Percentiles rank a stretch among this genome's conserved stretches.
Evolutionary conservation across 2,329 filamentous ascomycete genomes (phyloP).

Genomic region (Karstenula rhodostoma): DNA sequence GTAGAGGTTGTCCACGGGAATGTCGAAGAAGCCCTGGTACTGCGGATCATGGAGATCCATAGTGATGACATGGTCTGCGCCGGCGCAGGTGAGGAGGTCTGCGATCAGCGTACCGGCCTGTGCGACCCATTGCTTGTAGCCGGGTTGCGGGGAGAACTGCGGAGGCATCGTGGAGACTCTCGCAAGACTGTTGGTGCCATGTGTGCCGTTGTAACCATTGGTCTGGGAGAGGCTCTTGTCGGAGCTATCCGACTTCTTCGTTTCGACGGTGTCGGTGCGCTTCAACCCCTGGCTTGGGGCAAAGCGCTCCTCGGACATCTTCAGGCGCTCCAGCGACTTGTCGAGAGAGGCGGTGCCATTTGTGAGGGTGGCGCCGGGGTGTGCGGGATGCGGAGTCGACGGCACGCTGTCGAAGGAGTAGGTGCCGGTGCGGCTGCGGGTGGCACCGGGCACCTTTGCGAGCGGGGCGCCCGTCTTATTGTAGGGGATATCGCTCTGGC

Average conservation of each 20-base stretch:
- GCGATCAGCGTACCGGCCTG: conserved; percentile 95
- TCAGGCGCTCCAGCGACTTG: conserved; percentile 75
- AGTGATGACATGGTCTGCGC: conserved; percentile 95
- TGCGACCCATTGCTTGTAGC: conserved; percentile 98
- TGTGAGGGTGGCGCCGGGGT: conserved; percentile 67
- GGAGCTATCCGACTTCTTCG: conserved; percentile 35
- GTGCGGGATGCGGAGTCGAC: conserved; percentile 79
- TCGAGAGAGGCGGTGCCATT: conserved; percentile 76
- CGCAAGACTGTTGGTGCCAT: conserved; percentile 25
- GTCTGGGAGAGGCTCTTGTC: conserved; percentile 27
- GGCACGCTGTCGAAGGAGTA: conserved; percentile 94
- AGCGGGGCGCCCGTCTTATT: conserved; percentile 93
- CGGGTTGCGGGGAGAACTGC: conserved; percentile 79
- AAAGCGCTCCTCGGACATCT: conserved; percentile 66
- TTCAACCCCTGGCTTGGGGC: conserved; percentile 34
- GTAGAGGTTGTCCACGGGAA: conserved; percentile 97
- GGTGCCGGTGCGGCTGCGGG: conserved; percentile 56
- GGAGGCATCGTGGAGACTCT: conserved; percentile 60
- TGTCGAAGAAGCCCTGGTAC: conserved; percentile 99
- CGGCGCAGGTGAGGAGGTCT: conserved; percentile 92
- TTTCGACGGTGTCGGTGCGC: conserved; percentile 46
- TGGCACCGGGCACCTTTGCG: conserved; percentile 66
- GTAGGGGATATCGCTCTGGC: conserved; percentile 95
- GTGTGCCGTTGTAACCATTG: conserved; percentile 39
- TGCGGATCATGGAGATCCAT: conserved; percentile 93